Base-by-base conservation (phyloP, 371 early-diverging fungal genomes). In the Mucor circinelloides region DNA sequence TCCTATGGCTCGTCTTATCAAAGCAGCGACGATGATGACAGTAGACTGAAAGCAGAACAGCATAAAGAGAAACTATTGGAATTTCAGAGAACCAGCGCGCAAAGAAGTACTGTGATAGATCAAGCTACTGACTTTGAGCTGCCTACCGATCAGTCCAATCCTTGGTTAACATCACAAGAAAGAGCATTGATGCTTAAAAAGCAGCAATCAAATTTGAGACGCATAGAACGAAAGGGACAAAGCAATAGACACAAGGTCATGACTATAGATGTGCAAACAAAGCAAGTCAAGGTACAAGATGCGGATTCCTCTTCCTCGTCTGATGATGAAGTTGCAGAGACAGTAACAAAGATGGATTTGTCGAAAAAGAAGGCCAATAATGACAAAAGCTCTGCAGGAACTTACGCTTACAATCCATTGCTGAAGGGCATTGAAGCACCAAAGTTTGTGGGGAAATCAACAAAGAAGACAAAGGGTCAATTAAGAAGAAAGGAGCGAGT, bases 91-190 rank as follows among this genome's bases (percentile, higher is more conserved):
- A 93, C 93, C 12, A 89, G 90, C 52, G 91, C 93, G 0, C 84
- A 88, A 64, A 79, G 95, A 42, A 93, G 93, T 32, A 85, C 81
- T 34, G 92, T 94, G 10, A 89, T 90, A 60, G 95, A 94, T 76
- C 86, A 88, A 73, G 91, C 93, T 0, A 80, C 91, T 2, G 95
- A 94, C 70, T 93, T 93, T 79, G 89, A 88, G 32, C 67, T 85
- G 19, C 87, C 89, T 2, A 82, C 85, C 5, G 90, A 90, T 59
- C 80, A 82, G 25, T 73, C 74, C 36, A 88, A 90, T 58, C 87
- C 87, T 57, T 95, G 96, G 96, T 68, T 91, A 59, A 85, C 91
- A 0, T 81, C 90, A 13, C 90, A 94, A 64, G 94, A 95, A 67
- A 78, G 89, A n/a, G 89, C 86, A 6, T 44, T 75, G 27, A 68